A percentile compares a stretch with the other conserved stretches of the same genome.
Evolutionary conservation across 2,329 filamentous ascomycete genomes (phyloP).

Genomic region (Meredithiella fracta): DNA sequence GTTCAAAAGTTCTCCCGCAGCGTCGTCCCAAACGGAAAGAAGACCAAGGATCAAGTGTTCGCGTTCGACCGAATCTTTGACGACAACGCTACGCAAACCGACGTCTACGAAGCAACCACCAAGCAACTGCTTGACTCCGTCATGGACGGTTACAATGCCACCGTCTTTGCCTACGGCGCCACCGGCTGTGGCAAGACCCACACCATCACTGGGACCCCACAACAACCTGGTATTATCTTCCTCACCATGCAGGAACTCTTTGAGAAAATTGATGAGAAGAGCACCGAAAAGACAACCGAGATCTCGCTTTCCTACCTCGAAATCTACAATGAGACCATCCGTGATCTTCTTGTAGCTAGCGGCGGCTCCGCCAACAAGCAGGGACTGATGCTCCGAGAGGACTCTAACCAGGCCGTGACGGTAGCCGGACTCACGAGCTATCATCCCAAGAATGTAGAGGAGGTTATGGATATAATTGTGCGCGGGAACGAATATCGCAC

Average conservation of each 20-base stretch:
- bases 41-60: slow-evolving; percentile 94
- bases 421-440: slow-evolving; percentile 85
- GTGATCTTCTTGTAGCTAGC: slow-evolving; percentile 76
- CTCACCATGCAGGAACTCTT: slow-evolving; percentile 98
- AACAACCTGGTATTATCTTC: slow-evolving; percentile 95
- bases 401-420: slow-evolving; percentile 81
- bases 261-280: slow-evolving; percentile 78
- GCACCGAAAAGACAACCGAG: slow-evolving; percentile 75
- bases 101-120: slow-evolving; percentile 91
- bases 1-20: slow-evolving; percentile 75
- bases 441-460: slow-evolving; percentile 73
- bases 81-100: slow-evolving; percentile 77
- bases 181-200: slow-evolving; percentile 98
- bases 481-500: slow-evolving; percentile 87
- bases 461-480: slow-evolving; percentile 99
- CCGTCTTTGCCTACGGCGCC: slow-evolving; percentile 94
- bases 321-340: slow-evolving; percentile 98
- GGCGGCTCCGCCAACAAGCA: slow-evolving; percentile 47
- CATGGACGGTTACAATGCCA: slow-evolving; percentile 94
- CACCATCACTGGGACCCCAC: slow-evolving; percentile 81
- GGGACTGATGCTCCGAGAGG: slow-evolving; percentile 82
- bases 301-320: slow-evolving; percentile 88
- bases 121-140: slow-evolving; percentile 83
- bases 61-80: slow-evolving; percentile 95
- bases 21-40: slow-evolving; percentile 68